A percentile compares a stretch with the other conserved stretches of the same genome.
Conservation (phyloP, 2,329 filamentous ascomycete genomes). For the Juglanconis oblonga region DNA sequence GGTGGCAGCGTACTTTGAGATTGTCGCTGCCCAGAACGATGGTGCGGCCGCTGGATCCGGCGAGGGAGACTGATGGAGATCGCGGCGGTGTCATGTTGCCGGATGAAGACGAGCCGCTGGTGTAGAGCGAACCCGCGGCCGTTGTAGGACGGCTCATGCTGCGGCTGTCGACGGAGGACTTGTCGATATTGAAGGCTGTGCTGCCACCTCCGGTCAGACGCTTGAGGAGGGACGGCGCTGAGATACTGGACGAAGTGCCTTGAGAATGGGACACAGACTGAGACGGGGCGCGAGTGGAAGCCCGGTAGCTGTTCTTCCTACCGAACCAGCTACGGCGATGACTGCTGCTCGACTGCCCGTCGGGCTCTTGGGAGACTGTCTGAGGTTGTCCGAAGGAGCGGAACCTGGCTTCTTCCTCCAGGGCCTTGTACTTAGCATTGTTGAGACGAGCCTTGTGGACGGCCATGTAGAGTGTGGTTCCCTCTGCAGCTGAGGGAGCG, state of each 20-base stretch:
- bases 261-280: conserved; percentile 67
- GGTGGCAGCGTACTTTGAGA: conserved; percentile 82
- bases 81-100: conserved; percentile 48
- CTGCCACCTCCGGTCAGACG: conserved; percentile 70
- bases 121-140: conserved; percentile 60
- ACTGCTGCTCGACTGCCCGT: conserved; percentile 40
- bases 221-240: conserved; percentile 73
- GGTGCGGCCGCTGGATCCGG: conserved; percentile 46
- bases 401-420: conserved; percentile 65
- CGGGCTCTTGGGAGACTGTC: conserved; percentile 45
- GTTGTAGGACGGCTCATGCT: conserved; percentile 42
- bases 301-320: conserved; percentile 62
- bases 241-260: conserved; percentile 63
- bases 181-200: conserved; percentile 75
- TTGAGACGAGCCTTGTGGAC: conserved; percentile 89
- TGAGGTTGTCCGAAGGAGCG: conserved; percentile 66
- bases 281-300: conserved; percentile 58
- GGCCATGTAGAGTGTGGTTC: conserved; percentile 75
- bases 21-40: conserved; percentile 69
- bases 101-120: conserved; percentile 51
- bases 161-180: conserved; percentile 65
- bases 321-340: conserved; percentile 57
- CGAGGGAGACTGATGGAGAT: conserved; percentile 56
- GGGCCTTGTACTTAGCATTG: conserved; percentile 79
- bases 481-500: conserved; percentile 72